These are phyloP conservation scores for Leccinum sublutescens DNA, from an alignment of 768 basidiomycete genomes.

Conservation along the genomic window DNA sequence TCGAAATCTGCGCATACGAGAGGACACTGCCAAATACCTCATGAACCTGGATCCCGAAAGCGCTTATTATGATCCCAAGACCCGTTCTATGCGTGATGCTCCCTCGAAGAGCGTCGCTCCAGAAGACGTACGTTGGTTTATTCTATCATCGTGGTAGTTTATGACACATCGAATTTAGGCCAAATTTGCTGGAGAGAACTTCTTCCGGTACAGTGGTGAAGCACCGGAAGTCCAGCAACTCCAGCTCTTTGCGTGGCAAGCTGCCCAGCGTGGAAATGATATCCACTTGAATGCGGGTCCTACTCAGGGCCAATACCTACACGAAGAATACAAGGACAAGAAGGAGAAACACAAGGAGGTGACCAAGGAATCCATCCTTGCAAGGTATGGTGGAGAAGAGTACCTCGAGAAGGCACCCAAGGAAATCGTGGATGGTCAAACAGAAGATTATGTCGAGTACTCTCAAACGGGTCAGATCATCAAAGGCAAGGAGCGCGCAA, in stretches of 20 bases:
- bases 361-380: slow-evolving; percentile 85
- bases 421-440: slow-evolving; percentile 93
- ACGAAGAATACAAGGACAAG: slow-evolving; percentile 88
- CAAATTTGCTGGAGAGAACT: slow-evolving; percentile 95
- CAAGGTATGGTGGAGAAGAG: slow-evolving; percentile 91
- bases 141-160: background rate
- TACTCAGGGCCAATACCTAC: slow-evolving; percentile 90
- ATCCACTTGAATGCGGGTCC: slow-evolving; percentile 96
- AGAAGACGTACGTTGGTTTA: slow-evolving; percentile 71
- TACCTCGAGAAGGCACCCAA: slow-evolving; percentile 88
- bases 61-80: slow-evolving; percentile 99
- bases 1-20: slow-evolving; percentile 95
- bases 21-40: slow-evolving; percentile 98
- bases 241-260: slow-evolving; percentile 97
- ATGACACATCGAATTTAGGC: slow-evolving; percentile 46
- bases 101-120: slow-evolving; percentile 71
- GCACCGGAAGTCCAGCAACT: slow-evolving; percentile 89
- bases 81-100: slow-evolving; percentile 98
- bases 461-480: slow-evolving; percentile 87
- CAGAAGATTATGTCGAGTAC: slow-evolving; percentile 97
- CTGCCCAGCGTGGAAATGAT: slow-evolving; percentile 88
- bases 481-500: slow-evolving; percentile 87
- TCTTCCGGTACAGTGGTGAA: slow-evolving; percentile 87
- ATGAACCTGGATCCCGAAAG: slow-evolving; percentile 94
- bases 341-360: slow-evolving; percentile 89